Percentiles rank a stretch among this genome's conserved stretches.
These are phyloP conservation scores for Bipolaris sorokiniana DNA, from an alignment of 2,329 filamentous ascomycete genomes.

Conservation along the genomic window DNA sequence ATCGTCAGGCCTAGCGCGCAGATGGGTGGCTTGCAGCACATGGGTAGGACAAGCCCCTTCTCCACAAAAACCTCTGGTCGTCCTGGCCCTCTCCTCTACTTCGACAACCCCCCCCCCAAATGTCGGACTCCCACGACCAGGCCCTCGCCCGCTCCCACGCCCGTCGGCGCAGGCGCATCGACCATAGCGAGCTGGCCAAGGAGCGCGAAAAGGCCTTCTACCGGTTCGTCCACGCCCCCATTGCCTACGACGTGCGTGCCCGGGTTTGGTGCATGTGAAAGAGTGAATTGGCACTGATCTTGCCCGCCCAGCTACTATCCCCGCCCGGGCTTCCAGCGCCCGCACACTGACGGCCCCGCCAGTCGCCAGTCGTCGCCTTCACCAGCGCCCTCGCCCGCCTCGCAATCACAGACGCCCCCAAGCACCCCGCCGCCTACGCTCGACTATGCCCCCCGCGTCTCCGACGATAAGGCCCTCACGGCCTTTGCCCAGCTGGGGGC, in stretches of 20 bases:
- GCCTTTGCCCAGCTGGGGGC: conserved; percentile 49
- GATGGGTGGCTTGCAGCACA: conserved; percentile 8
- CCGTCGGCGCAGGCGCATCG: conserved; percentile 29
- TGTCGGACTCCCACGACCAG: conserved; percentile 21
- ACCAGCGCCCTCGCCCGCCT: conserved; percentile 14
- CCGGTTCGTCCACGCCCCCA: conserved; percentile 25
- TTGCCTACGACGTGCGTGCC: not conserved
- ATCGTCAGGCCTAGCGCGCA: not conserved
- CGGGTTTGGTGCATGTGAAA: too few species aligned
- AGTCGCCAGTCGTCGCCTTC: conserved; percentile 27
- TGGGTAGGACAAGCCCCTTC: conserved; percentile 7
- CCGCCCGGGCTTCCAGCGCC: conserved; percentile 40
- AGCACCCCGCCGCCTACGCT: conserved; percentile 19
- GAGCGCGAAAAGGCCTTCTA: conserved; percentile 45
- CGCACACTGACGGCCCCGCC: conserved; percentile 24
- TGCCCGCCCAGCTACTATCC: conserved; percentile 10
- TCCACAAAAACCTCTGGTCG: conserved; percentile 11
- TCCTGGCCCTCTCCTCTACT: conserved; percentile 3
- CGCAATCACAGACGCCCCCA: conserved; percentile 20
- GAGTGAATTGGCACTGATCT: not conserved
- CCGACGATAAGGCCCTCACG: conserved; percentile 46
- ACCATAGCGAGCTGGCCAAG: conserved; percentile 34
- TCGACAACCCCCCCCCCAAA: conserved; percentile 3
- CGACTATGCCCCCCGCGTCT: conserved; percentile 20
- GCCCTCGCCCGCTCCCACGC: conserved; percentile 19